phyloP scores from a whole-genome alignment of 1,284 basidiomycete genomes.

The Heliocybe sulcata region DNA sequence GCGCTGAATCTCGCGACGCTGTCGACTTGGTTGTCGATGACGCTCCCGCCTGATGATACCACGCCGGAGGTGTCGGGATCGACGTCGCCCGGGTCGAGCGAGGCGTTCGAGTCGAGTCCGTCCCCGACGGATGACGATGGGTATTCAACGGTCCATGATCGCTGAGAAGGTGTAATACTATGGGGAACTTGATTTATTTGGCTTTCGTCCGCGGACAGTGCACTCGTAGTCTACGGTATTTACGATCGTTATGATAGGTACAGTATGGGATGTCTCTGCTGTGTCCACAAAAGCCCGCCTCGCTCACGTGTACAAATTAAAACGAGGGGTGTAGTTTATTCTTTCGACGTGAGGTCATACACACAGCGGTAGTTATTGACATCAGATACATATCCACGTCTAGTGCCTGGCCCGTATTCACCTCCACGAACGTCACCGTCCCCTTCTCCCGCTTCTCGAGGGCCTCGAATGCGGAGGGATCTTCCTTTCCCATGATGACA shows the following conservation, averaged over 20 bases:
- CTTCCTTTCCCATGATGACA: neutral
- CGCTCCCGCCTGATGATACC: neutral
- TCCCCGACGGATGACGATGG: neutral
- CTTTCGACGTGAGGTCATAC: neutral
- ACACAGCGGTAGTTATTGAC: neutral
- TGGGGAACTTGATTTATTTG: neutral
- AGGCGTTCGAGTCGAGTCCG: neutral
- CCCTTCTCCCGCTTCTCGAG: neutral
- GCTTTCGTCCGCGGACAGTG: neutral
- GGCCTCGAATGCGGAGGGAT: neutral
- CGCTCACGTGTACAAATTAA: neutral
- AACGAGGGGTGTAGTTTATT: no score
- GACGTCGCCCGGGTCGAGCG: conserved; percentile 1
- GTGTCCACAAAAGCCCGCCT: neutral
- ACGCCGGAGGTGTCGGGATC: neutral
- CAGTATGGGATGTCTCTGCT: neutral
- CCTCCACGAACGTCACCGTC: neutral
- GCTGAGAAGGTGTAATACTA: neutral
- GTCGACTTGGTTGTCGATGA: neutral
- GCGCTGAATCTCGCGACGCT: neutral
- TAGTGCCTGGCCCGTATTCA: neutral
- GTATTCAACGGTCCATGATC: neutral
- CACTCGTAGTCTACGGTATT: neutral
- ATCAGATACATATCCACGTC: neutral
- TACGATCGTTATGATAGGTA: neutral